These are phyloP conservation scores for Coemansia sp. DNA, from an alignment of 192 early-diverging fungal species.

Conservation along the genomic window DNA sequence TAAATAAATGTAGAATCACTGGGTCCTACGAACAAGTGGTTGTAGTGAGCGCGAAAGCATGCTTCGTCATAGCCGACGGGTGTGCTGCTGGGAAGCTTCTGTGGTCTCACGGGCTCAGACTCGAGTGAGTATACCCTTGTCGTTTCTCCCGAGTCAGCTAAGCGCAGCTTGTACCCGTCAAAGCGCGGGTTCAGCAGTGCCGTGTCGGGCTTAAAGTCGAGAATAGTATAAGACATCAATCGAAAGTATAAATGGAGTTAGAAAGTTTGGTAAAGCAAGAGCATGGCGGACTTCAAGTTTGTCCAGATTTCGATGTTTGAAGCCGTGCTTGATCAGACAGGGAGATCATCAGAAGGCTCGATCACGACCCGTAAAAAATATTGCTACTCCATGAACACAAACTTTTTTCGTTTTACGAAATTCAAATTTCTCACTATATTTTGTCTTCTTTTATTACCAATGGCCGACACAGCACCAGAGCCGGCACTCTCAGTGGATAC, in stretches of 20 bases:
- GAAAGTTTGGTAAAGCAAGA: background rate
- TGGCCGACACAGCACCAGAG: background rate
- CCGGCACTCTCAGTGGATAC: background rate
- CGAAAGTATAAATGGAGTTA: background rate
- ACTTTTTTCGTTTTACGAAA: background rate
- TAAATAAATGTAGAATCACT: conserved; percentile 27
- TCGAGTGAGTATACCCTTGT: background rate
- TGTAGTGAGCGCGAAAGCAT: conserved; percentile 64
- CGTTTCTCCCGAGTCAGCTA: conserved; percentile 49
- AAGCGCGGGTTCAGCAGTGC: conserved; percentile 63
- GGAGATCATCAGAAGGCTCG: background rate
- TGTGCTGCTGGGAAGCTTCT: conserved; percentile 47
- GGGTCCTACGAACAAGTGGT: conserved; percentile 66
- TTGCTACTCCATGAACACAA: background rate
- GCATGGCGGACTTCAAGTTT: background rate
- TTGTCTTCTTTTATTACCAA: background rate
- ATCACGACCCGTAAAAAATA: background rate
- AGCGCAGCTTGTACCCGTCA: conserved; percentile 72
- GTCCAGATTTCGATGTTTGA: background rate
- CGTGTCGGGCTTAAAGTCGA: conserved; percentile 47
- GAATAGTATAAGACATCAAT: conserved; percentile 29
- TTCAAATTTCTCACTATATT: background rate
- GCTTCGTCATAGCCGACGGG: conserved; percentile 68
- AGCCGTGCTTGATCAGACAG: background rate
- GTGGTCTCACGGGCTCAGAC: conserved; percentile 24